A percentile compares a stretch with the other conserved stretches of the same genome.
Conservation (phyloP, 1,139 yeast species). For the Candida frijolesensis region DNA sequence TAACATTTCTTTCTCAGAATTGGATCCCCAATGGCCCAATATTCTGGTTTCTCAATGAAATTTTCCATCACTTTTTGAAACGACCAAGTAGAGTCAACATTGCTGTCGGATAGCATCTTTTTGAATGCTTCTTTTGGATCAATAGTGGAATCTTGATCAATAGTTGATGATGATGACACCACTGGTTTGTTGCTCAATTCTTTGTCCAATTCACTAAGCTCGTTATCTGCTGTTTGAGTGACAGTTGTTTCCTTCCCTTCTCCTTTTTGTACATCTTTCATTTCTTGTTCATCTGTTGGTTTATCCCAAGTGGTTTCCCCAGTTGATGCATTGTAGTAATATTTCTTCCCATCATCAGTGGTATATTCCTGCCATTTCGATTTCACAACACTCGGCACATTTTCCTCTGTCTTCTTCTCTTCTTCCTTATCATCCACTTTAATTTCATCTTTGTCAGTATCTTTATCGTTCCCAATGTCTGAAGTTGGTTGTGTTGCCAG, state of each 20-base stretch:
- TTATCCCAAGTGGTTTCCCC: constrained; percentile 80
- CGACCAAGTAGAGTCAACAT: constrained; percentile 76
- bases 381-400: neutral
- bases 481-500: constrained; percentile 19
- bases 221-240: neutral
- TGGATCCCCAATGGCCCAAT: constrained; percentile 71
- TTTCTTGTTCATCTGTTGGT: constrained; percentile 49
- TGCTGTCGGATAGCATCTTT: constrained; percentile 51
- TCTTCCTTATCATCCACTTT: neutral
- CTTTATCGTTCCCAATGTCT: neutral
- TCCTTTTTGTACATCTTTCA: neutral
- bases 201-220: constrained; percentile 15
- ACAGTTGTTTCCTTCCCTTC: neutral
- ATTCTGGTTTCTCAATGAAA: constrained; percentile 59
- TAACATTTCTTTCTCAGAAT: constrained; percentile 60
- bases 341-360: constrained; percentile 70
- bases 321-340: constrained; percentile 69
- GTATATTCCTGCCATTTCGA: constrained; percentile 60
- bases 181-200: constrained; percentile 16
- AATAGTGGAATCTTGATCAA: constrained; percentile 21
- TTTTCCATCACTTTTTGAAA: constrained; percentile 68
- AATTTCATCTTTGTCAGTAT: neutral
- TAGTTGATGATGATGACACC: neutral
- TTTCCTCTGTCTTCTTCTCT: neutral
- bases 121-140: constrained; percentile 51